phyloP scores from a whole-genome alignment of 208 protist species.

The Zelonia costaricensis region DNA sequence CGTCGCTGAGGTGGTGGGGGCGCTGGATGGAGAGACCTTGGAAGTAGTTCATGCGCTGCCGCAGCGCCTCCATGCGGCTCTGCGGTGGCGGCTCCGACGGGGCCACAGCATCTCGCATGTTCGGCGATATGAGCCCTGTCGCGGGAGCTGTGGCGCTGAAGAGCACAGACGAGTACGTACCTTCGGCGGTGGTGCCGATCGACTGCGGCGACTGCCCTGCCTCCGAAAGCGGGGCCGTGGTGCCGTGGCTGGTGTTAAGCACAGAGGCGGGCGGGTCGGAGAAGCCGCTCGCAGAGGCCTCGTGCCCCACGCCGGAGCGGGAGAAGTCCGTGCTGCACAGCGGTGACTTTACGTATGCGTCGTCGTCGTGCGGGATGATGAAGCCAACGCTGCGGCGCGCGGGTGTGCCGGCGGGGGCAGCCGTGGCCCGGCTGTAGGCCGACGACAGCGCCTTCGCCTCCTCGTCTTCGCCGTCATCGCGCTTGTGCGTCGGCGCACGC shows the following conservation, averaged over 20 bases:
- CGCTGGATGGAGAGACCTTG: not conserved
- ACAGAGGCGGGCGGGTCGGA: slow-evolving; percentile 1
- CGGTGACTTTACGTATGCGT: too few species aligned
- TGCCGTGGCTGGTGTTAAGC: not conserved
- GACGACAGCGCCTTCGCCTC: not conserved
- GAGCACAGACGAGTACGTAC: too few species aligned
- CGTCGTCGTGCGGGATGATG: not conserved
- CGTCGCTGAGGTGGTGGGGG: not conserved
- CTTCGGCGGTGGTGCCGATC: too few species aligned
- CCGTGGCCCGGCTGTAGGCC: not conserved
- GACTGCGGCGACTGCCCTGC: not conserved
- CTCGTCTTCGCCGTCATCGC: too few species aligned
- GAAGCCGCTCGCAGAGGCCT: not conserved
- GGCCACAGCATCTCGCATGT: not conserved
- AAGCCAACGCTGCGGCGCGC: slow-evolving; percentile 6
- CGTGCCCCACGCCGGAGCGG: not conserved
- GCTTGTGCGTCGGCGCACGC: too few species aligned
- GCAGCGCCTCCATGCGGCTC: not conserved
- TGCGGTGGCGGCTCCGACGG: too few species aligned
- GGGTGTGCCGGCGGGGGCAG: not conserved
- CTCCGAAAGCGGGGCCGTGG: too few species aligned
- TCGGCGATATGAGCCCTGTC: too few species aligned
- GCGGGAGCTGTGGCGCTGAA: too few species aligned
- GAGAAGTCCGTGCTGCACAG: not conserved
- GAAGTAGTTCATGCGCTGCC: not conserved